Base-by-base conservation (phyloP, 2,329 filamentous ascomycete species). In the Amauroascus verrucosus region DNA sequence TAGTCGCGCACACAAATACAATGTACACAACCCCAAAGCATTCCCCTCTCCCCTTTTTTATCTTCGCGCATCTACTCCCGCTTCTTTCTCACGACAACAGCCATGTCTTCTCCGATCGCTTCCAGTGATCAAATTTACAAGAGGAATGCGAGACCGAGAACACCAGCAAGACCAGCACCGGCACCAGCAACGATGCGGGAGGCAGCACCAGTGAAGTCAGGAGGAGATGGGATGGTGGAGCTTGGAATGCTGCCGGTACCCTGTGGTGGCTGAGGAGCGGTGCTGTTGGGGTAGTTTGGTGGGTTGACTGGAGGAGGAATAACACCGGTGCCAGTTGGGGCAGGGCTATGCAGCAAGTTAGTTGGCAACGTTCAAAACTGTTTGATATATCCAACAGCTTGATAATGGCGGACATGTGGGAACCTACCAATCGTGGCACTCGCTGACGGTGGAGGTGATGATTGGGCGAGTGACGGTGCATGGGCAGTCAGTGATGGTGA, bases 401-500 rank as follows among this genome's bases (percentile, higher is more conserved):
- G n/a, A n/a, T n/a, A n/a, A n/a, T n/a, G n/a, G n/a, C n/a, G n/a
- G n/a, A n/a, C n/a, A n/a, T n/a, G n/a, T n/a, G n/a, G n/a, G n/a
- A n/a, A 54, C 66, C 61, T 67, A 71, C 69, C 70, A 71, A 61
- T 66, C 58, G 16, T 65, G 64, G 65, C 70, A 72, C 62, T 66
- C 62, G 59, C 67, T 68, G 59, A 83, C 74, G 61, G 76, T 80
- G 58, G 81, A 67, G 53, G 75, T 76, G 59, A 67, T 61, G 60
- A 77, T 68, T 56, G 79, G 73, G 64, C 74, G 70, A 50, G 75
- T 77, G 60, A 81, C 73, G 46, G 76, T 86, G 82, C 82, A 85
- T 62, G 82, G 79, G 51, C 51, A 53, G 77, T 84, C 75, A 63
- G 80, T 80, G 76, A 86, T 79, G 74, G 83, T 86, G 70, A 85